These are phyloP conservation scores for Melampsora americana DNA, from an alignment of 1,284 basidiomycete genomes.

Conservation along the genomic window DNA sequence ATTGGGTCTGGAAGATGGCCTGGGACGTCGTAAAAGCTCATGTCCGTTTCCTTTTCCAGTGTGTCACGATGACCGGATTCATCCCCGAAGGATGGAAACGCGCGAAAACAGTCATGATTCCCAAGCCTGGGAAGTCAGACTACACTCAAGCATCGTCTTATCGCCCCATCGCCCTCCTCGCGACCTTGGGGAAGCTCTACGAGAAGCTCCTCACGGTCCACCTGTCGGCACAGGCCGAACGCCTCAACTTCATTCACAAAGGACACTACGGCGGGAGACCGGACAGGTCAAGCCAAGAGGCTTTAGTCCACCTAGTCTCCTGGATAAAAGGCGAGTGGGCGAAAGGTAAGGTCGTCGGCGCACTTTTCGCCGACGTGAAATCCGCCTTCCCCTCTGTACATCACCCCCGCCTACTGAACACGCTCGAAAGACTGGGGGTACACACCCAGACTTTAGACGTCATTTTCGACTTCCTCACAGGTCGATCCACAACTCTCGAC, in stretches of 20 bases:
- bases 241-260: background rate
- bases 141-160: slow-evolving; percentile 1
- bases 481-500: background rate
- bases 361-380: background rate
- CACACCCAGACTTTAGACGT: background rate
- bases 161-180: slow-evolving; percentile 2
- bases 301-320: no score
- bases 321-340: no score
- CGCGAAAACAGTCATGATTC: slow-evolving; percentile 21
- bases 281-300: no score
- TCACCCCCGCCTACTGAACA: background rate
- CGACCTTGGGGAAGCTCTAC: background rate
- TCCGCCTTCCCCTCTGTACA: background rate
- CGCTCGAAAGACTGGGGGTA: background rate
- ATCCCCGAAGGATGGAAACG: slow-evolving; percentile 7
- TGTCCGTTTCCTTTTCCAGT: background rate
- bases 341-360: background rate
- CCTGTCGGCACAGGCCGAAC: background rate
- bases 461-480: background rate
- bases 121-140: slow-evolving; percentile 2
- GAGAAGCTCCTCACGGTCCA: background rate
- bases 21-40: background rate
- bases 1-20: background rate
- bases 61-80: no score
- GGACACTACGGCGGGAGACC: no score